Evolutionary conservation across 225 moss, liverwort and hornwort species (phyloP).

Genomic region (Ulota crispa): DNA sequence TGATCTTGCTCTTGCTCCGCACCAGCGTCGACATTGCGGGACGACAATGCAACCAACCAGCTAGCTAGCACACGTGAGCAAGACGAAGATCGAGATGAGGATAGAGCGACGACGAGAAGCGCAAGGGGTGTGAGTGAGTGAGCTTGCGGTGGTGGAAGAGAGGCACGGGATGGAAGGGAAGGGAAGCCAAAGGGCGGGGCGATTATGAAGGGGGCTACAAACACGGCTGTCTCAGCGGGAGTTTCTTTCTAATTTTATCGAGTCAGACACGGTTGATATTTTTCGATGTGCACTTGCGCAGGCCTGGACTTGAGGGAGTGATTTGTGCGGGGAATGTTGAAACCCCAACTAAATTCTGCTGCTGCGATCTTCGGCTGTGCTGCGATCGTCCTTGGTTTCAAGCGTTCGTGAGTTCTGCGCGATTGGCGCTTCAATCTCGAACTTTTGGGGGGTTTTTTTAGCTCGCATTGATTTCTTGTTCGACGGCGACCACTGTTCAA

Average conservation of each 20-base stretch:
- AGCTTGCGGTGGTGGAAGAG: neutral
- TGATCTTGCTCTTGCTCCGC: slow-evolving; percentile 56
- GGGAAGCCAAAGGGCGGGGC: neutral
- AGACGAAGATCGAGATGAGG: neutral
- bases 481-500: too few species aligned
- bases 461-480: too few species aligned
- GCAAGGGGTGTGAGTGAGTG: too few species aligned
- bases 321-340: neutral
- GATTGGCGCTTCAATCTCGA: too few species aligned
- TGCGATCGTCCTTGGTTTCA: too few species aligned
- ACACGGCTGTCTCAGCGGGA: neutral
- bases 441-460: too few species aligned
- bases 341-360: neutral
- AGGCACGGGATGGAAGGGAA: neutral
- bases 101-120: neutral
- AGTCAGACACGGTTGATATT: neutral
- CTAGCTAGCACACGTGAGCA: neutral
- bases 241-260: slow-evolving; percentile 16
- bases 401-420: too few species aligned
- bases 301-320: neutral
- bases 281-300: neutral
- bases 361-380: too few species aligned
- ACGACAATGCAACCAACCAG: neutral
- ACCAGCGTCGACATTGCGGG: slow-evolving; percentile 34
- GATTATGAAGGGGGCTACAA: neutral